Conservation (phyloP, 768 basidiomycete species). For the Mycena leptocephala region DNA sequence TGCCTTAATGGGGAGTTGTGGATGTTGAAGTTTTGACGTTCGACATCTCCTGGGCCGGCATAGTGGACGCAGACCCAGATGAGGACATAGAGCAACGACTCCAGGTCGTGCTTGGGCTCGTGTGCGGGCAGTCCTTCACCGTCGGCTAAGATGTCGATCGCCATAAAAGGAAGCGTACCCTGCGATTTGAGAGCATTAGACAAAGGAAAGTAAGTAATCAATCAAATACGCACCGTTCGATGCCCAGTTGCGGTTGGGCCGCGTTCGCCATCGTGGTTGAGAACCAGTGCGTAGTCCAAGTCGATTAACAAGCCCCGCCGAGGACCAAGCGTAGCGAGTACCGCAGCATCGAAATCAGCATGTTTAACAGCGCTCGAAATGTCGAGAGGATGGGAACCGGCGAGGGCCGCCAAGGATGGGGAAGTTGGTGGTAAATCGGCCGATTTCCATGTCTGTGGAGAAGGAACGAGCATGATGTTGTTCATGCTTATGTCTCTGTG, state of each 20-base stretch:
- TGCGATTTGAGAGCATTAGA: neutral
- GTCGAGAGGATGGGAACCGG: neutral
- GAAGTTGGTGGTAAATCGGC: neutral
- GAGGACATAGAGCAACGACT: conserved; percentile 21
- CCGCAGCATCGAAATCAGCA: too few species aligned
- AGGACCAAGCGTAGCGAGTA: too few species aligned
- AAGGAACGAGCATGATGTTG: conserved; percentile 18
- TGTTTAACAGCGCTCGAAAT: too few species aligned
- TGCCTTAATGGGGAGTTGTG: neutral
- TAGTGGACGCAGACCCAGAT: conserved; percentile 23
- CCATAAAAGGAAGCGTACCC: conserved; percentile 24
- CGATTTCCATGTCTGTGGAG: too few species aligned
- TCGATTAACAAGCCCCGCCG: conserved; percentile 13
- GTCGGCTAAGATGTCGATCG: neutral
- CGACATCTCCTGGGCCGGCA: conserved; percentile 2
- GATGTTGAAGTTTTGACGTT: conserved; percentile 29
- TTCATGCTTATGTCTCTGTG: conserved; percentile 23
- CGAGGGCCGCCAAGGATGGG: neutral
- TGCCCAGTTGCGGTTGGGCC: neutral
- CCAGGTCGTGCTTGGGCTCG: conserved; percentile 19
- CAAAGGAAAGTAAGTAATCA: neutral
- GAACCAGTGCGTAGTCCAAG: neutral
- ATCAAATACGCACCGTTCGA: neutral
- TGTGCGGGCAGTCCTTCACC: neutral
- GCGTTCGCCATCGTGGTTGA: neutral